Evolutionary conservation across 441 rosid genomes (phyloP), one percentile per base, ranked within the genome.

Genomic region (Pelargonium fulgidum): DNA sequence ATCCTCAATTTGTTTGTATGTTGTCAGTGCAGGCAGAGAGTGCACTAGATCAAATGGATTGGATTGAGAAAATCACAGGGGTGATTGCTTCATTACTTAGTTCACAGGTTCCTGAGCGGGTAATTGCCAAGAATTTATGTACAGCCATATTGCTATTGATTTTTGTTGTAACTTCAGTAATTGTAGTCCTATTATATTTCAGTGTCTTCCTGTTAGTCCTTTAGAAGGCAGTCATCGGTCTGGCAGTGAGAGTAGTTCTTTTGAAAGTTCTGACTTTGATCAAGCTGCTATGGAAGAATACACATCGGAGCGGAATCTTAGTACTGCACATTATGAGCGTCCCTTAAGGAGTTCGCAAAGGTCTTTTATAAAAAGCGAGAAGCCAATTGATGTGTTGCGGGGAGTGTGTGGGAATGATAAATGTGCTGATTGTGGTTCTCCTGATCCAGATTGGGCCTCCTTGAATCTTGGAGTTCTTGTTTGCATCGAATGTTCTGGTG

Each of bases 391-490:
- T 76, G 66, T 87, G 68, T 72, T 92, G 77, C 88, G 86, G 70
- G 88, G 81, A 72, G 97, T 92, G 4, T 73, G 84, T 24, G 99
- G 99, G 62, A 95, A 92, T 71, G 95, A 88, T 76, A 85, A 74
- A 80, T 95, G 99, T 78, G 99, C 97, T 66, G 99, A 95, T 75
- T 95, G 99, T 81, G 89, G 96, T 72, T 88, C 93, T 64, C 87
- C 96, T 70, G 99, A 89, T 71, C 99, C 99, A 48, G 99, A 95
- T 71, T 95, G 98, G 98, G 98, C 99, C 70, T 95, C 99, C 75
- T 79, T 95, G 72, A 95, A 95, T 75, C 94, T 95, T 7, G 97
- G 98, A 66, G 77, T 92, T 71, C 97, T 95, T 73, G 84, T 95
- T 64, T 95, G 99, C 83, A 95, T 95, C 10, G 92, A 90, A 72